Evolutionary conservation across 2,329 filamentous ascomycete genomes (phyloP), one percentile per base, ranked within the genome.

Genomic region (Tolypocladium ovalisporum): DNA sequence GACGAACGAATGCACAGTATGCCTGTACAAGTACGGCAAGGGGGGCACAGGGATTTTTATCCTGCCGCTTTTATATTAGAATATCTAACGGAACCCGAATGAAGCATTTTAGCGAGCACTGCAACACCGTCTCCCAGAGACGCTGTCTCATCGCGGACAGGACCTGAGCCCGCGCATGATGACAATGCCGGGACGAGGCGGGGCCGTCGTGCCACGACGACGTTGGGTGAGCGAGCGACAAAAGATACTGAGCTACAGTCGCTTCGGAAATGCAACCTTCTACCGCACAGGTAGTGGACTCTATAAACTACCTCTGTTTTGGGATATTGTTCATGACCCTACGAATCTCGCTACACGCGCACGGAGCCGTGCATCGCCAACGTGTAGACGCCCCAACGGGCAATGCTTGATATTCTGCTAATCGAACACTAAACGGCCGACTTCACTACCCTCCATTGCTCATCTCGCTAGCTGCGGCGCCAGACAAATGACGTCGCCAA

Each of bases 371-470:
- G 47, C 3, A 29, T 32, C 8, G 37, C 1, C 32, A 29, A 8
- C 32, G 52, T n/a, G 24, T 39, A 40, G 24, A 19, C 37, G 27
- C 35, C 52, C 52, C 52, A 2, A 19, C n/a, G 44, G 42, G 53
- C 34, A 24, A 52, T 55, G 52, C 53, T 52, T 49, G 35, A 47
- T 9, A 5, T 34, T 58, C 42, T 58, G 53, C 53, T 58, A 58
- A 55, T 58, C 56, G 56, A 58, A 58, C 56, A 58, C 19, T 36
- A 47, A 55, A 54, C 35, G 39, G 52, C 47, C 47, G 47, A 51
- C 17, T n/a, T n/a, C 47, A n/a, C 47, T 52, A 44, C 40, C 40
- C 39, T 32, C 36, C 17, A 15, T 15, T 22, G 19, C 47, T 49
- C 56, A 24, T 53, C 42, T 40, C 55, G 49, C 55, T 57, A 17